These are phyloP conservation scores for Hibiscus syriacus DNA, from an alignment of 345 rosid genomes.

Conservation along the genomic window DNA sequence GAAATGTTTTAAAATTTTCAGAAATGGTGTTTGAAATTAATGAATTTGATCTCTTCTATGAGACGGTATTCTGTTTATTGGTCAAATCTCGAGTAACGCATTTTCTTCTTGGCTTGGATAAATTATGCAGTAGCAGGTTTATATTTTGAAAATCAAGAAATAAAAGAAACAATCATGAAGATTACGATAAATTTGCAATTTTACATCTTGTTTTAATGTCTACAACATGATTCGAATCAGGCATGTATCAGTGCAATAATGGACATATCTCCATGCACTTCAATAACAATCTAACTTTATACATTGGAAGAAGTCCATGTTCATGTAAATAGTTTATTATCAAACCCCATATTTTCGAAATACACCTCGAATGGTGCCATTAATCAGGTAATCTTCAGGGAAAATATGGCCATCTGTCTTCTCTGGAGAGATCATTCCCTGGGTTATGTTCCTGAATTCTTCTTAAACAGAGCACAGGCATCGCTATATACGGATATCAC, in stretches of 20 bases:
- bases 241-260: neutral
- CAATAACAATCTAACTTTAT: neutral
- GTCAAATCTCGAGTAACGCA: no score
- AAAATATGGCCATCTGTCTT: neutral
- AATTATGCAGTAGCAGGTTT: no score
- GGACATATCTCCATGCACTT: neutral
- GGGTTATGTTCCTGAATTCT: slow-evolving; percentile 6
- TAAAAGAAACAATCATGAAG: neutral
- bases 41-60: no score
- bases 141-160: neutral
- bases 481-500: slow-evolving; percentile 71
- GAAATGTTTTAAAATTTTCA: no score
- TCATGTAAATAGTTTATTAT: neutral
- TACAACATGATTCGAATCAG: neutral
- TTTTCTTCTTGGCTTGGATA: no score
- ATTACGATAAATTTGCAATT: neutral
- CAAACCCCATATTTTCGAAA: neutral
- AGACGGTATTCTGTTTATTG: no score
- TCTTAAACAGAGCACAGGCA: slow-evolving; percentile 45
- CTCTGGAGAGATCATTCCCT: neutral
- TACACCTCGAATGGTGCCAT: neutral
- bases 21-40: no score
- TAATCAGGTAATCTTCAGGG: neutral
- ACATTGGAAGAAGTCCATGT: neutral
- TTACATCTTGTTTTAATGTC: neutral